These are phyloP conservation scores for Melampsora americana DNA, from an alignment of 1,284 basidiomycete species.

Conservation along the genomic window DNA sequence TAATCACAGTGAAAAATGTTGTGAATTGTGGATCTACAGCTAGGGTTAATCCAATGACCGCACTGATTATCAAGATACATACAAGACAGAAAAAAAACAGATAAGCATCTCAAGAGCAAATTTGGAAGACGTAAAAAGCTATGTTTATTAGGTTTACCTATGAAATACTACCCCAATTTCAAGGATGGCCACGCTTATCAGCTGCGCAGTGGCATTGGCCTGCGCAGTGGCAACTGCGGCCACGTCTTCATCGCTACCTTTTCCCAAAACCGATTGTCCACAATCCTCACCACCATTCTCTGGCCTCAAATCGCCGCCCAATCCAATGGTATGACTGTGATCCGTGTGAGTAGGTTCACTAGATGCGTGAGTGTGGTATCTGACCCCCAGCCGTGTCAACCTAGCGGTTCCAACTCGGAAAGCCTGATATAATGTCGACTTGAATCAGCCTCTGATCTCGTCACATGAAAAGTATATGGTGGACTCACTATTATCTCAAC, in stretches of 20 bases:
- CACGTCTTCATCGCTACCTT: constrained; percentile 4
- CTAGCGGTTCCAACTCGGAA: constrained; percentile 49
- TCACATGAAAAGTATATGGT: no score
- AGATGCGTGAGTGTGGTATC: constrained; percentile 21
- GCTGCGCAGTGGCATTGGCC: constrained; percentile 65
- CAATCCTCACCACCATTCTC: not conserved
- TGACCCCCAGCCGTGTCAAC: constrained; percentile 46
- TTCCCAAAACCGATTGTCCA: not conserved
- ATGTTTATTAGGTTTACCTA: constrained; percentile 52
- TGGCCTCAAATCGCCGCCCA: not conserved
- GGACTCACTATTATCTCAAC: constrained; percentile 51
- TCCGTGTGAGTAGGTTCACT: not conserved
- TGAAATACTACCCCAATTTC: constrained; percentile 90
- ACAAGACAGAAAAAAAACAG: no score
- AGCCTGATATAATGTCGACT: constrained; percentile 55
- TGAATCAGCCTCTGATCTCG: not conserved
- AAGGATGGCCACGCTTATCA: constrained; percentile 79
- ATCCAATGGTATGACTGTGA: not conserved
- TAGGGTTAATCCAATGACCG: constrained; percentile 89
- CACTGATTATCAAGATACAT: constrained; percentile 47
- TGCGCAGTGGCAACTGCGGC: constrained; percentile 44
- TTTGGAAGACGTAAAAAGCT: not conserved
- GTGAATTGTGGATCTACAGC: constrained; percentile 78
- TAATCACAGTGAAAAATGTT: constrained; percentile 79
- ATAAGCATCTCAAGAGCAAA: constrained; percentile 11